Conservation (phyloP, 371 early-diverging fungal genomes). For the Apophysomyces sp. region DNA sequence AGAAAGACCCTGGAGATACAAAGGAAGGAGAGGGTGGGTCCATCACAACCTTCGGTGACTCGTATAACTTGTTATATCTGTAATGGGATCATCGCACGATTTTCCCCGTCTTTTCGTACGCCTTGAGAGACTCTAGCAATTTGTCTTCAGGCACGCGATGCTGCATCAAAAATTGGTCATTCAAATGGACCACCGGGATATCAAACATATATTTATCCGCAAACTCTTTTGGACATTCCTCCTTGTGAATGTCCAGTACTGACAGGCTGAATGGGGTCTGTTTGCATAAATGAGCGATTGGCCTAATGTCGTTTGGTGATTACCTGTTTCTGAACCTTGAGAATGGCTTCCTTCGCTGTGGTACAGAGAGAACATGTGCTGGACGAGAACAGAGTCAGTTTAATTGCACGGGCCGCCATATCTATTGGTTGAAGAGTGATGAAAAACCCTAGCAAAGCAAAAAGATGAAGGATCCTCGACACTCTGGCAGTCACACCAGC, state of each 20-base stretch:
- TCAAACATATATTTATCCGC: conserved; percentile 51
- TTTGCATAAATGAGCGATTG: neutral
- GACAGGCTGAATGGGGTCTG: conserved; percentile 40
- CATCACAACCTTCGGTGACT: no score
- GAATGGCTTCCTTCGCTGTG: conserved; percentile 41
- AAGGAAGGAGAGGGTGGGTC: no score
- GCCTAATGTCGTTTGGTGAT: neutral
- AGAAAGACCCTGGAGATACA: no score
- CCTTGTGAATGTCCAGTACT: conserved; percentile 41
- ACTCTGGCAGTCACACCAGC: no score
- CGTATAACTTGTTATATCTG: no score
- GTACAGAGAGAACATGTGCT: conserved; percentile 53
- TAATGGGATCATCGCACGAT: conserved; percentile 18
- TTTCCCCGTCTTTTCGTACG: conserved; percentile 32
- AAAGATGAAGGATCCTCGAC: no score
- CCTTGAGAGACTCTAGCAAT: conserved; percentile 36
- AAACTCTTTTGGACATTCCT: conserved; percentile 52
- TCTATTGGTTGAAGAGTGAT: no score
- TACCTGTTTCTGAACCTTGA: conserved; percentile 49
- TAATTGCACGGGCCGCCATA: conserved; percentile 37
- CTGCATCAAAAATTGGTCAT: conserved; percentile 45
- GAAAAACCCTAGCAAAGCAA: no score
- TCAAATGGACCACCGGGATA: conserved; percentile 48
- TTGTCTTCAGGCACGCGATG: conserved; percentile 46
- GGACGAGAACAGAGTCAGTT: conserved; percentile 52